Base-by-base conservation (phyloP, 1,284 basidiomycete genomes). In the Trichosporon sp. region DNA sequence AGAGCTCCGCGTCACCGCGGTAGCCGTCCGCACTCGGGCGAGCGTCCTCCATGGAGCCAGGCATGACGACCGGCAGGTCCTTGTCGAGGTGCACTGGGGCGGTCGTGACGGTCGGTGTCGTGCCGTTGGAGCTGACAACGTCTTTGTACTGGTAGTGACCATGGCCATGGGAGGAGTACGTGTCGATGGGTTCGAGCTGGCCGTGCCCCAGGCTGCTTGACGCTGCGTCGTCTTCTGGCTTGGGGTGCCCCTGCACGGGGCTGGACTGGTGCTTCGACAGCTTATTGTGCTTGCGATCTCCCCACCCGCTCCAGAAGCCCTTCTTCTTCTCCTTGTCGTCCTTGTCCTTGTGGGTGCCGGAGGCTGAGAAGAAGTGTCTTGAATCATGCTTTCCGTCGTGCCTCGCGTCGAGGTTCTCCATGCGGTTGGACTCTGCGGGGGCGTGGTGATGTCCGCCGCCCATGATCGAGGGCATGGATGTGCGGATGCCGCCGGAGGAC, bases 11-110 rank as follows among this genome's bases (percentile, higher is more conserved):
- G 2, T 69, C 71, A 31, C 66, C 65, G 38, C 68, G 66, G 18
- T 74, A 60, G 8, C 56, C 74, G 15, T 76, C 75, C 3, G 68
- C 34, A 12, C 71, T 72, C 32, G 56, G 68, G 62, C 71, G 47
- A 21, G 65, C 68, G 5, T 71, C 73, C 9, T 69, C 73, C 1
- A 58, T 27, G 11, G 58, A 67, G 21, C 27, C 23, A 12, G 27
- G 56, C 27, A 31, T 18, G 56, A 31, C 27, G 18, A 32, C 56
- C 3, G 56, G 56, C 29, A 60, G 56, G 8, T 60, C 56, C 56
- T 60, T 60, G 56, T 60, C 56, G 56, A 60, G 56, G 56, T 60
- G 56, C 15, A 60, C 56, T 7, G 56, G 56, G 4, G 56, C 56
- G 15, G 56, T 60, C 29, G 29, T n/a, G 18, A 60, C 27, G 11